Base-by-base conservation (phyloP, 495 filamentous ascomycete species). In the Thozetella sp. region DNA sequence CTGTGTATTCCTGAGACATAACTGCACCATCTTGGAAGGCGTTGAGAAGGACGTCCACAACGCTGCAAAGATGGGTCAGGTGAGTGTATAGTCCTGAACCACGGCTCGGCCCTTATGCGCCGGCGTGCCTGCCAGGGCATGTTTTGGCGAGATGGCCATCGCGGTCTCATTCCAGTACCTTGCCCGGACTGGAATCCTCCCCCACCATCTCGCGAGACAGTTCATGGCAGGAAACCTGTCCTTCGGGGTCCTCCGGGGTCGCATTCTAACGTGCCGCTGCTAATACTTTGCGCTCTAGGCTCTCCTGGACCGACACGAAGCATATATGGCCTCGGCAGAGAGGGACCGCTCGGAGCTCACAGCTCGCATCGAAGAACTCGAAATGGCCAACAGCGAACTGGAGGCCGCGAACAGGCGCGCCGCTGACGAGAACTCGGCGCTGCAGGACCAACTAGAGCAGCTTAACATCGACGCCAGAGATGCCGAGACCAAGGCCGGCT, bases 321-420 rank as follows among this genome's bases (percentile, higher is more conserved):
- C 88, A 40, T 97, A 96, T 72, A 91, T 97, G 80, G 88, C 86
- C 20, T 92, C 97, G 68, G 90, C 92, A 54, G 93, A 96, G 79
- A 83, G 87, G 54, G 91, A 97, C 66, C 88, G 95, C 17, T 72
- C 74, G 48, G 85, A 85, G 26, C 85, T 96, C 78, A 78, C 81
- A 13, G 74, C 78, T 37, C 90, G 80, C 46, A 91, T 97, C 63
- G 88, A 91, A 57, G 77, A 78, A 60, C 76, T 99, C 20, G 93
- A 97, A 73, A 75, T 72, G 53, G 90, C 96, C 61, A 96, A 93
- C 69, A 80, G 76, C 62, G 78, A 88, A 55, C 82, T 93, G 25
- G 90, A 97, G 70, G 75, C 76, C 12, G 82, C 81, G 57, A 97
- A 97, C 73, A 84, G 85, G 50, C 80, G 80, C 45, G 88, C 85